A percentile compares a stretch with the other conserved stretches of the same genome.
phyloP scores from a whole-genome alignment of 1,284 basidiomycete species.

The Cutaneotrichosporon sp. region DNA sequence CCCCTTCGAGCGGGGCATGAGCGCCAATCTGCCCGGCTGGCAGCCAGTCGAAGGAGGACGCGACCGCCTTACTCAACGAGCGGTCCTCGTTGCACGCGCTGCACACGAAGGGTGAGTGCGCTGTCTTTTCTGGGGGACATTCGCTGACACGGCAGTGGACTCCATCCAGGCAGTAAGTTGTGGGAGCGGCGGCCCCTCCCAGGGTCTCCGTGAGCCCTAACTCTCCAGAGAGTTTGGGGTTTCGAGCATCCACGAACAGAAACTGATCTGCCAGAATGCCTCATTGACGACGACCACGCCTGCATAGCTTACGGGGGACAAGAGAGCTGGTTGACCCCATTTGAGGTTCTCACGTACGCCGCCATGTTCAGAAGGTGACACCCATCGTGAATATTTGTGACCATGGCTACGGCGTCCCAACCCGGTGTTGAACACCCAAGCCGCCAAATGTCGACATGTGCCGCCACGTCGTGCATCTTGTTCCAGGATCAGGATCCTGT shows the following conservation, averaged over 20 bases:
- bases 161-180: constrained; percentile 43
- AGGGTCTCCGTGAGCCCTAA: too few relatives aligned
- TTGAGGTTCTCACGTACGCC: constrained; percentile 35
- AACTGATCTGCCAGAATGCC: constrained; percentile 25
- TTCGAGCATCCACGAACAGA: too few relatives aligned
- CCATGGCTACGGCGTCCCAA: too few relatives aligned
- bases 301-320: constrained; percentile 44
- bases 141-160: constrained; percentile 21
- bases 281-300: constrained; percentile 42
- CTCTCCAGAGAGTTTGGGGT: too few relatives aligned
- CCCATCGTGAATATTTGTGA: too few relatives aligned
- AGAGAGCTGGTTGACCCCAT: constrained; percentile 40
- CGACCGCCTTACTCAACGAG: constrained; percentile 31
- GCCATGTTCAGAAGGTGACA: neutral
- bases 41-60: constrained; percentile 45
- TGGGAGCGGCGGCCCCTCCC: neutral
- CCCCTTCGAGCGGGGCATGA: constrained; percentile 34
- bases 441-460: too few relatives aligned
- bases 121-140: too few relatives aligned
- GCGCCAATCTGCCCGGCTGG: constrained; percentile 29
- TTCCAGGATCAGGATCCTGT: too few relatives aligned
- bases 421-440: too few relatives aligned
- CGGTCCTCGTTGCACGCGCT: constrained; percentile 39
- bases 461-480: too few relatives aligned
- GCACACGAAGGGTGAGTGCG: constrained; percentile 17